Conservation (phyloP, 352 stramenopile species). For the Pythium monospermum region DNA sequence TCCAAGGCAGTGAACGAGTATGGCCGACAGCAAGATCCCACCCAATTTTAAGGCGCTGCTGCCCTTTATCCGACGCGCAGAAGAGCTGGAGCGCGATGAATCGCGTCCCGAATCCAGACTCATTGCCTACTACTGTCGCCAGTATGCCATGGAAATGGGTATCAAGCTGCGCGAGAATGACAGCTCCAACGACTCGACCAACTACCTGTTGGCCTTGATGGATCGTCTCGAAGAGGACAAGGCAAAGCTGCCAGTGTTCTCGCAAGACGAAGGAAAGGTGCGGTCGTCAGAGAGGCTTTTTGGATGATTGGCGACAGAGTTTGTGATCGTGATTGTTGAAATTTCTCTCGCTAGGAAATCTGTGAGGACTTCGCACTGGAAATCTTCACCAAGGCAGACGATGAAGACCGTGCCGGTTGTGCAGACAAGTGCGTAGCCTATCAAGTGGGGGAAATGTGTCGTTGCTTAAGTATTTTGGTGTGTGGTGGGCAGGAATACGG, state of each 20-base stretch:
- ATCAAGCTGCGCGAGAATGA: slow-evolving; percentile 85
- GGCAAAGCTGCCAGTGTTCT: slow-evolving; percentile 84
- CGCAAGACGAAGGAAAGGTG: slow-evolving; percentile 88
- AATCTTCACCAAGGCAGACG: slow-evolving; percentile 93
- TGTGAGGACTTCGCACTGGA: slow-evolving; percentile 87
- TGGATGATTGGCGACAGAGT: no score
- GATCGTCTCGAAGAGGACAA: slow-evolving; percentile 91
- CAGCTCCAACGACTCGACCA: slow-evolving; percentile 71
- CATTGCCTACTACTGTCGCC: slow-evolving; percentile 92
- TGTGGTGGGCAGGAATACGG: slow-evolving; percentile 66
- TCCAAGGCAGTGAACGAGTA: slow-evolving; percentile 12
- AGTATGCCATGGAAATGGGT: slow-evolving; percentile 86
- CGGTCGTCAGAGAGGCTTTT: no score
- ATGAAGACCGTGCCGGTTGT: slow-evolving; percentile 87
- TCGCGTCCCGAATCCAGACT: slow-evolving; percentile 89
- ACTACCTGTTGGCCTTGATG: slow-evolving; percentile 89
- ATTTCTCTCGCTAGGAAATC: slow-evolving; percentile 43
- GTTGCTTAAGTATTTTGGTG: slow-evolving; percentile 3
- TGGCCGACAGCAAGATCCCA: slow-evolving; percentile 81
- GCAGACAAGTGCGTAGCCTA: slow-evolving; percentile 77
- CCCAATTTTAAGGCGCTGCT: slow-evolving; percentile 92
- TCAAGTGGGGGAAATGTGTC: background rate
- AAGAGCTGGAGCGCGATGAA: slow-evolving; percentile 93
- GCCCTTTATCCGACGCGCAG: slow-evolving; percentile 91
- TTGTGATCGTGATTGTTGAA: background rate